A percentile compares a stretch with the other conserved stretches of the same genome.
Evolutionary conservation across 768 basidiomycete species (phyloP).

Genomic region (Polyporus arcularius): DNA sequence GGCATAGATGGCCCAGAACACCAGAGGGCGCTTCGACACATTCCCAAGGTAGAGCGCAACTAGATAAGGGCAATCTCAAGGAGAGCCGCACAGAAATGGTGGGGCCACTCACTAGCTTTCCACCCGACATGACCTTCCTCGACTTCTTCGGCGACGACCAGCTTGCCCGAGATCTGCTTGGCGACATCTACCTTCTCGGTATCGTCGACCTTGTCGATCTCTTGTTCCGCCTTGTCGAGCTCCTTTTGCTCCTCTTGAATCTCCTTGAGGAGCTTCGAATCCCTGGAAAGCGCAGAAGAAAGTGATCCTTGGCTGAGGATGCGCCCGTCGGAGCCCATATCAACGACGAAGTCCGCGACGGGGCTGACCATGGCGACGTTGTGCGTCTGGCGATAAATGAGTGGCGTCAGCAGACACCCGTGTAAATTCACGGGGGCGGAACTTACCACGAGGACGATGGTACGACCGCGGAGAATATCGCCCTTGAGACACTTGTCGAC

Average conservation of each 20-base stretch:
- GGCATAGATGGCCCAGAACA: constrained; percentile 9
- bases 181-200: constrained; percentile 4
- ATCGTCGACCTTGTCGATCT: constrained; percentile 24
- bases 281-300: constrained; percentile 42
- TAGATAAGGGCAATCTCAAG: constrained; percentile 1
- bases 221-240: constrained; percentile 23
- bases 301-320: constrained; percentile 48
- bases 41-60: constrained; percentile 8
- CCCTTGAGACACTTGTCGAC: constrained; percentile 47
- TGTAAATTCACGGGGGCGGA: not conserved
- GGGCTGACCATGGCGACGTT: constrained; percentile 52
- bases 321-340: constrained; percentile 51
- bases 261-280: constrained; percentile 34
- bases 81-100: not conserved
- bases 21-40: not conserved
- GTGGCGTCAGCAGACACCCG: constrained; percentile 6
- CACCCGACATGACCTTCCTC: constrained; percentile 59
- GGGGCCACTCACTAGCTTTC: constrained; percentile 32
- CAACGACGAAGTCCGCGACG: constrained; percentile 55
- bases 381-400: constrained; percentile 38
- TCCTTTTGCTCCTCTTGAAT: constrained; percentile 22
- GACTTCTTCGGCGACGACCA: constrained; percentile 66
- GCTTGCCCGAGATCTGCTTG: constrained; percentile 47
- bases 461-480: constrained; percentile 44
- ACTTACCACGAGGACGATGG: constrained; percentile 48